Evolutionary conservation across 352 stramenopile genomes (phyloP).

Genomic region (Phytophthora idaei): DNA sequence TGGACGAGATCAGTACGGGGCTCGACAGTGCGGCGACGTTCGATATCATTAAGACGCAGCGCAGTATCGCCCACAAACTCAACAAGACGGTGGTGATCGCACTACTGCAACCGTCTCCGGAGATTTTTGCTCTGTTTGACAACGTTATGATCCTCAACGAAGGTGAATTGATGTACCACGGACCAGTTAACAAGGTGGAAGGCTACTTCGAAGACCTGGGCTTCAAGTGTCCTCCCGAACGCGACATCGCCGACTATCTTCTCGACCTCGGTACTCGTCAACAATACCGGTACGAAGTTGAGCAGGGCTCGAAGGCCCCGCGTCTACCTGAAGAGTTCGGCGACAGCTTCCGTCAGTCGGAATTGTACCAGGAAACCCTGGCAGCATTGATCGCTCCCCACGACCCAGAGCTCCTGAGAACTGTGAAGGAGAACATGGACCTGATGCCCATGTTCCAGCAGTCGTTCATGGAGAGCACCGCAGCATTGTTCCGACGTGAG

Average conservation of each 20-base stretch:
- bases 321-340: constrained; percentile 40
- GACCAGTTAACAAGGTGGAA: not conserved
- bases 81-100: constrained; percentile 57
- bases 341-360: constrained; percentile 27
- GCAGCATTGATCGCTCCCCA: constrained; percentile 13
- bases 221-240: constrained; percentile 25
- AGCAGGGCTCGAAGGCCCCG: not conserved
- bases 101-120: constrained; percentile 85
- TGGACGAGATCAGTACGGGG: not conserved
- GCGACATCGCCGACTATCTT: constrained; percentile 38
- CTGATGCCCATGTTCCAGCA: constrained; percentile 40
- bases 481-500: constrained; percentile 46
- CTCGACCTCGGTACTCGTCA: constrained; percentile 37
- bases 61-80: constrained; percentile 24
- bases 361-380: constrained; percentile 20
- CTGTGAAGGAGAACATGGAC: constrained; percentile 26
- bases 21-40: constrained; percentile 32
- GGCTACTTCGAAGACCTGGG: constrained; percentile 8
- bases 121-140: constrained; percentile 88
- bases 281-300: constrained; percentile 25
- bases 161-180: not conserved
- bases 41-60: constrained; percentile 33
- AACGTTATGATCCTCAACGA: constrained; percentile 54
- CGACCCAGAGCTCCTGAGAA: constrained; percentile 16
- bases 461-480: constrained; percentile 27